phyloP scores from a whole-genome alignment of 2,329 filamentous ascomycete species.

The Hypoxylon sp. region DNA sequence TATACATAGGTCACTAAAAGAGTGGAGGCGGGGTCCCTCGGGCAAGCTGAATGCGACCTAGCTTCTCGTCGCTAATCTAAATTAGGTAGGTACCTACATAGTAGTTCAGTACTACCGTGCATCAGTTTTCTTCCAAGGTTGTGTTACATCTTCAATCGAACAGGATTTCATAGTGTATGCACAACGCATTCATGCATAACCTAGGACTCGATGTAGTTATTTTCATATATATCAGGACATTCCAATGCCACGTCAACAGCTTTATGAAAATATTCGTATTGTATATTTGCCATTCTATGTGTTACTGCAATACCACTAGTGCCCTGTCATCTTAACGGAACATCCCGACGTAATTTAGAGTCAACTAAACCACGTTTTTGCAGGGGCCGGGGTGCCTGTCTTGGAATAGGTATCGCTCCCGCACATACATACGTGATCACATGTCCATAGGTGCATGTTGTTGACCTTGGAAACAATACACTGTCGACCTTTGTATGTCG shows the following conservation, averaged over 20 bases:
- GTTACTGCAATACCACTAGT: background rate
- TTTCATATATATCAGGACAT: background rate
- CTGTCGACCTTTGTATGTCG: no score
- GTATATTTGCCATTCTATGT: background rate
- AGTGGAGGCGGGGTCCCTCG: slow-evolving; percentile 4
- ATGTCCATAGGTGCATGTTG: background rate
- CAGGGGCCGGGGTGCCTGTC: background rate
- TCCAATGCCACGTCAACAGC: background rate
- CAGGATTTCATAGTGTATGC: background rate
- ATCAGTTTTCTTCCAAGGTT: background rate
- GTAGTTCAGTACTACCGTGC: background rate
- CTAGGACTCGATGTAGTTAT: background rate
- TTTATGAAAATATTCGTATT: background rate
- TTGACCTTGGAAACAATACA: background rate
- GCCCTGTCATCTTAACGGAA: background rate
- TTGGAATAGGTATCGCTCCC: background rate
- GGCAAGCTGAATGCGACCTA: background rate
- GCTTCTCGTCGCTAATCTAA: background rate
- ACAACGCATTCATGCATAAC: background rate
- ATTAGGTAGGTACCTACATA: background rate
- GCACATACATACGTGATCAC: slow-evolving; percentile 11
- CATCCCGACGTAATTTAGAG: background rate
- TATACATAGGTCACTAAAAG: background rate
- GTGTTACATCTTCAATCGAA: background rate
- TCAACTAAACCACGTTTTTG: slow-evolving; percentile 5